Evolutionary conservation across 805 yeast species (phyloP), one percentile per base, ranked within the genome.

Genomic region (Isabelozyma rhagii): DNA sequence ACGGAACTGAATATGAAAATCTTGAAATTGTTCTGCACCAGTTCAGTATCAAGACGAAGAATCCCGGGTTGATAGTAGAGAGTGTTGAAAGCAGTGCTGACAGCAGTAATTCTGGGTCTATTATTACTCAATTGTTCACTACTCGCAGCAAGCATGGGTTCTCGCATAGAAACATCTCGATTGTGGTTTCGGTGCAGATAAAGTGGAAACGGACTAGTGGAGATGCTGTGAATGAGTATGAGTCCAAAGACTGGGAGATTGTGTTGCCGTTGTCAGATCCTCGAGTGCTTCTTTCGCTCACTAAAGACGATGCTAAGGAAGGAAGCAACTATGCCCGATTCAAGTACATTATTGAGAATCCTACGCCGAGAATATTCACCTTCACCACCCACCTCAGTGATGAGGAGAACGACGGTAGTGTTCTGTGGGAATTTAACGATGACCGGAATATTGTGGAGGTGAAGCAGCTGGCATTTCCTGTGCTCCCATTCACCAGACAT

Each of bases 231-330:
- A 75, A 73, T 51, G 54, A 46, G 3, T 79, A 60, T 47, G 55
- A 53, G 1, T 63, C 71, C 4, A 65, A 67, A 8, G 67, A 77
- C 10, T 78, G 83, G 76, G 82, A 81, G 46, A 70, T 84, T 3
- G 63, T 74, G 1, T 59, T 87, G 15, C 88, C 92, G 2, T 71
- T 84, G 45, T 72, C 83, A 49, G 93, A 87, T 58, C 93, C 94
- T 4, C 64, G 94, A 46, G 82, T 84, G 2, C 21, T 41, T n/a
- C 44, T 41, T 18, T n/a, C 13, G 15, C 28, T 41, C 28, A 27
- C 15, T 6, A 11, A 45, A 51, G 59, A 43, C 56, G 56, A 31
- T 52, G 3, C 36, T 13, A 53, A 39, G 17, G 44, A 10, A 15
- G 53, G 31, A 3, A 31, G 36, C 36, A 58, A 55, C 29, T 53